Base-by-base conservation (phyloP, 2,329 filamentous ascomycete species). In the Ramularia endophylla region DNA sequence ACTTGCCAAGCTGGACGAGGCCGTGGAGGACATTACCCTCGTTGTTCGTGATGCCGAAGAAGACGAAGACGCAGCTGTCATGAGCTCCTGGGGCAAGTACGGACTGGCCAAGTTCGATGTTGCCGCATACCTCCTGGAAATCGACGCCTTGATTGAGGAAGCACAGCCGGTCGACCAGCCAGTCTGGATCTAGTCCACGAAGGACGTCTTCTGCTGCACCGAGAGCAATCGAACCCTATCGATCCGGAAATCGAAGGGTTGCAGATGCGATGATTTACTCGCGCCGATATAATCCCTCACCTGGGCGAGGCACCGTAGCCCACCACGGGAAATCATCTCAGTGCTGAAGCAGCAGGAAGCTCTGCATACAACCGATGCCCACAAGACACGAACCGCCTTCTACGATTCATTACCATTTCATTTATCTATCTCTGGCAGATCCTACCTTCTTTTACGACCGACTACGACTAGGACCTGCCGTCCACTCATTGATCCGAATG, bases 1-100 rank as follows among this genome's bases (percentile, higher is more conserved):
- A 65, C 72, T 97, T 39, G 87, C 87, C 42, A 85, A 97, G 65
- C 86, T 97, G 17, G 87, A 88, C 39, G 92, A 97, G 65, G 77
- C 95, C 12, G 90, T 84, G 0, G 92, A 97, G 66, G 89, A 95
- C 65, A 90, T 87, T 54, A 80, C 80, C 30, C 61, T 62, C 35
- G 67, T 64, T 1, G 73, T 80, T 20, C 74, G 75, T 48, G 73
- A 78, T 45, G 73, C 74, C n/a, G 70, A 80, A 33, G 67, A 81
- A 28, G 83, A 89, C 32, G 84, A 87, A 41, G 87, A 94, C 63
- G 75, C 86, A 56, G 71, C 77, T 51, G 77, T 82, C 44, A 77
- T 97, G 59, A 65, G 74, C 44, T 72, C 75, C 17, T n/a, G n/a
- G n/a, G n/a, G n/a, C 22, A 25, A 25, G 22, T 79, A 78, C 47